Percentiles rank a stretch among this genome's conserved stretches.
These are phyloP conservation scores for Manihot esculenta DNA, from an alignment of 441 rosid species.

Conservation along the genomic window DNA sequence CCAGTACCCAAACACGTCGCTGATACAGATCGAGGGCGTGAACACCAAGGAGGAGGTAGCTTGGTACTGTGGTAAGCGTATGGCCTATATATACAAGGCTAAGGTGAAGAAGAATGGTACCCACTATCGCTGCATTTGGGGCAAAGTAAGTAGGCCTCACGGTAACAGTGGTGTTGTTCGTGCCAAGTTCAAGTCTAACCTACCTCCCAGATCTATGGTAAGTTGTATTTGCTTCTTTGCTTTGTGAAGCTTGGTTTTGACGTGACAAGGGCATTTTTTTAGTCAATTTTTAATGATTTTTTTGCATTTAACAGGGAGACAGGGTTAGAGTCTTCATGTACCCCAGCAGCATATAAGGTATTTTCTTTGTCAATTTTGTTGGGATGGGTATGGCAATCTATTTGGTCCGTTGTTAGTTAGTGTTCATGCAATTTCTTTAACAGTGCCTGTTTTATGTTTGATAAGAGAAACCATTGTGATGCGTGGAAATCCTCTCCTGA, in stretches of 20 bases:
- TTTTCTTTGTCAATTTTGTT: not conserved
- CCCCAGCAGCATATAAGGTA: constrained; percentile 79
- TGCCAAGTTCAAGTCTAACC: constrained; percentile 79
- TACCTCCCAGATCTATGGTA: constrained; percentile 94
- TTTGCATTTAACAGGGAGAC: constrained; percentile 44
- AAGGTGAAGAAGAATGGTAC: constrained; percentile 75
- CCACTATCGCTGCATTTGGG: constrained; percentile 92
- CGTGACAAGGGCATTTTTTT: not conserved
- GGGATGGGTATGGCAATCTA: no score
- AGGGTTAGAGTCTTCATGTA: constrained; percentile 83
- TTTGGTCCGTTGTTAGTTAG: no score
- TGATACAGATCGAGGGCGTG: constrained; percentile 90
- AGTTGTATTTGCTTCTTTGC: not conserved
- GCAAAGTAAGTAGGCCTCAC: constrained; percentile 80
- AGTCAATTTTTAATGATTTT: not conserved
- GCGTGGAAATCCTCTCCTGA: no score
- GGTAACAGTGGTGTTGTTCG: constrained; percentile 91
- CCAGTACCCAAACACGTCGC: constrained; percentile 81
- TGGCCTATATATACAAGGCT: constrained; percentile 90
- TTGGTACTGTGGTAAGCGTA: constrained; percentile 76
- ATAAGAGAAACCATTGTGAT: no score
- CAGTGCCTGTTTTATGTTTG: no score
- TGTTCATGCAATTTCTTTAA: no score
- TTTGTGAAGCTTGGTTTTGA: not conserved
- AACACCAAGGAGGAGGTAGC: constrained; percentile 78